Evolutionary conservation across 345 rosid species (phyloP), one percentile per base, ranked within the genome.

Genomic region (Heritiera fomes): DNA sequence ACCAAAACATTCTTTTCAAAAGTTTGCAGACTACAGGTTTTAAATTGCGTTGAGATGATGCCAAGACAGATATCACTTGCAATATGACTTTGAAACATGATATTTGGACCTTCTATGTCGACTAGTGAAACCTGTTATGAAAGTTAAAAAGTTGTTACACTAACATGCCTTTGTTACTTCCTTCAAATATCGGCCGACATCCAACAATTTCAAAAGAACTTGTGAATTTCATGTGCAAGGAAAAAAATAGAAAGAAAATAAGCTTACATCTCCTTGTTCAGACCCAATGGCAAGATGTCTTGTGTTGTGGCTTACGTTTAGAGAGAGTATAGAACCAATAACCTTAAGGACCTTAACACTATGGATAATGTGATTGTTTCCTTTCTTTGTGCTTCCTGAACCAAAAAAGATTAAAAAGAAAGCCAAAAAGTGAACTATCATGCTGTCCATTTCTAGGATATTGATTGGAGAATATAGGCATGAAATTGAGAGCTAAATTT

Each of bases 231-330:
- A 40, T 40, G 60, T 38, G 60, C 34, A 52, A 15, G 78, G 3
- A 34, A 34, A 34, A 3, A 34, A 34, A 34, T 3, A 34, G 40
- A 53, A 53, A 62, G 20, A 18, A 10, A 10, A 59, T 20, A 71
- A 77, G 55, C 94, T 85, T 89, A 91, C 99, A 82, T 91, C 87
- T 91, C 99, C 99, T 84, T 90, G 89, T 80, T 91, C 97, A 71
- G 97, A 80, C 71, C 98, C 98, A 77, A 92, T 79, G 52, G 92
- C 94, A 53, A 95, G 89, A 85, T 88, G 90, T 45, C 87, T 86
- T 3, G 90, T 84, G 84, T 69, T 87, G 30, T 79, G 85, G 84
- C 85, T 85, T 63, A 83, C 82, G 83, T 80, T 86, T 62, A 95
- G 67, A 76, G 92, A 90, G 59, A 87, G 88, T 60, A 95, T 83